A percentile compares a stretch with the other conserved stretches of the same genome.
Conservation (phyloP, 1,284 basidiomycete genomes). For the Rhodotorula sp. region DNA sequence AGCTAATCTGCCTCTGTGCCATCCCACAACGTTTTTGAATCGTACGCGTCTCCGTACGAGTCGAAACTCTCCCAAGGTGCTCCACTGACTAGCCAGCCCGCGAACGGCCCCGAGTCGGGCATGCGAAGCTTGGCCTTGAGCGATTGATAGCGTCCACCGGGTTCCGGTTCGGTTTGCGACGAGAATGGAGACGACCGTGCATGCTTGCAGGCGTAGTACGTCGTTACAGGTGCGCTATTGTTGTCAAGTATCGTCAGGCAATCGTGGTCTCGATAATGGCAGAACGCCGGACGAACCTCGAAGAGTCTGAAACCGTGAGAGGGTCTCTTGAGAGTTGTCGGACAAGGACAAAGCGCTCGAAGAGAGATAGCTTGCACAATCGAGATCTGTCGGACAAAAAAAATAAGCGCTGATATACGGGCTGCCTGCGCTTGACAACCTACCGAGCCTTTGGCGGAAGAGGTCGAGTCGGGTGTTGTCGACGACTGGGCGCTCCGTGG, state of each 20-base stretch:
- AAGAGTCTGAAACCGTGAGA: too few relatives aligned
- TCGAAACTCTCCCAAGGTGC: constrained; percentile 58
- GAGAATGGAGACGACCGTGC: constrained; percentile 36
- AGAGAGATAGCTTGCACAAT: constrained; percentile 52
- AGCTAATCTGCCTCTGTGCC: neutral
- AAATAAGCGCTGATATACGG: neutral
- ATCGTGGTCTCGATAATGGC: too few relatives aligned
- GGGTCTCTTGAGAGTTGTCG: too few relatives aligned
- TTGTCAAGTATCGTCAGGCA: too few relatives aligned
- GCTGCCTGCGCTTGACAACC: constrained; percentile 6
- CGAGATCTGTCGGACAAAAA: constrained; percentile 52
- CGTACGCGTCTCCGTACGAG: constrained; percentile 15
- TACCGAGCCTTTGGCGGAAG: constrained; percentile 63
- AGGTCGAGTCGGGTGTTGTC: constrained; percentile 49
- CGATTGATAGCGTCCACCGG: neutral
- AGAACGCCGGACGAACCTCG: too few relatives aligned
- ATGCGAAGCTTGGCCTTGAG: neutral
- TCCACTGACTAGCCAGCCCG: constrained; percentile 63
- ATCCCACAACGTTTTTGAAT: neutral
- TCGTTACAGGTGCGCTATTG: too few relatives aligned
- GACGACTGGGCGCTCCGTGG: constrained; percentile 69
- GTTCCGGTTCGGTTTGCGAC: constrained; percentile 54
- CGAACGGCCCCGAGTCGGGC: constrained; percentile 56
- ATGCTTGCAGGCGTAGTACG: too few relatives aligned
- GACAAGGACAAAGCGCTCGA: neutral